Percentiles rank a stretch among this genome's conserved stretches.
phyloP scores from a whole-genome alignment of 257 asterid species.

The Primulina huaijiensis region DNA sequence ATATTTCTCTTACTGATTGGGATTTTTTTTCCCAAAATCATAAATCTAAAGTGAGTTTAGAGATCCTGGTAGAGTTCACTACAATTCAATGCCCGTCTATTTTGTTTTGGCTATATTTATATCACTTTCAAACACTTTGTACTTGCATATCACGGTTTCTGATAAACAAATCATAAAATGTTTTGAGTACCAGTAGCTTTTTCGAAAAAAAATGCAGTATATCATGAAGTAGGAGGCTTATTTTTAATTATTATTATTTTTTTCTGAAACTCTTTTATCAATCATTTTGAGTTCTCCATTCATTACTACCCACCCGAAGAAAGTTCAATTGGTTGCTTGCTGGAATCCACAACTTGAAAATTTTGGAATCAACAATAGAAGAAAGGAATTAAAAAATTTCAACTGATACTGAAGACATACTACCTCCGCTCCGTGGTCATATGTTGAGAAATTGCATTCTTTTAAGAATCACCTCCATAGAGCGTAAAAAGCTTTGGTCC shows the following conservation, averaged over 20 bases:
- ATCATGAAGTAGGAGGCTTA: not conserved
- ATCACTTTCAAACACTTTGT: constrained; percentile 3
- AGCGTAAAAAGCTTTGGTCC: not conserved
- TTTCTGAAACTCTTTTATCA: not conserved
- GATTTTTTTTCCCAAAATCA: not conserved
- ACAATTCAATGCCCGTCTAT: constrained; percentile 4
- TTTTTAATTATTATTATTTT: not conserved
- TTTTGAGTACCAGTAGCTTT: not conserved
- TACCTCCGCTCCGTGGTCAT: not conserved
- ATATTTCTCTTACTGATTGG: constrained; percentile 18
- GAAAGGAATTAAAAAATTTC: not conserved
- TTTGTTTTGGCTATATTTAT: constrained; percentile 6
- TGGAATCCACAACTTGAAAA: not conserved
- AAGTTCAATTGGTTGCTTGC: not conserved
- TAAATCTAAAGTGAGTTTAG: constrained; percentile 11
- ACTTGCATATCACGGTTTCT: not conserved
- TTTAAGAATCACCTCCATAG: not conserved
- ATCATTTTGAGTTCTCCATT: not conserved
- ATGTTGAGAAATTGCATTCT: not conserved
- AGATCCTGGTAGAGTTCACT: constrained; percentile 13
- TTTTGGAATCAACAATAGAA: not conserved
- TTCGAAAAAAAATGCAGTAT: not conserved
- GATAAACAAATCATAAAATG: not conserved
- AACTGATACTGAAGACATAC: not conserved
- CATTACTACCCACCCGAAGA: not conserved